Evolutionary conservation across 2,329 filamentous ascomycete species (phyloP).

Genomic region (Cylindrodendrum hubeiense): DNA sequence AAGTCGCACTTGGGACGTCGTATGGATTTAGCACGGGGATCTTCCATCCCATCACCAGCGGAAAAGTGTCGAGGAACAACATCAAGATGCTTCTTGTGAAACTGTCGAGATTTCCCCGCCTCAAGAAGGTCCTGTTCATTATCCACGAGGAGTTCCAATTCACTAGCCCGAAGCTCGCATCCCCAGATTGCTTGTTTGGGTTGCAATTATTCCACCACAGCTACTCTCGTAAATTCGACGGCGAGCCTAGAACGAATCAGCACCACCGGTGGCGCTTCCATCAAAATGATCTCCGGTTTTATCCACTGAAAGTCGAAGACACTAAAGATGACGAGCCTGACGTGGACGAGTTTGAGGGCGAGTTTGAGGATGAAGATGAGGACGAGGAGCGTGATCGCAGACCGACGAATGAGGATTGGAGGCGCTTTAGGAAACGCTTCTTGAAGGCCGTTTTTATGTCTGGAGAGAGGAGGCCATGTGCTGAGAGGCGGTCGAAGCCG

Average conservation of each 20-base stretch:
- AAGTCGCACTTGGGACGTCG: constrained; percentile 36
- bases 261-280: constrained; percentile 24
- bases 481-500: constrained; percentile 12
- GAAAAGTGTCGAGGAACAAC: constrained; percentile 38
- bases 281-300: constrained; percentile 29
- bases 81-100: constrained; percentile 34
- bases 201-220: constrained; percentile 31
- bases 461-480: constrained; percentile 14
- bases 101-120: constrained; percentile 27
- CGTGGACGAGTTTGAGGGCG: constrained; percentile 4
- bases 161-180: constrained; percentile 6
- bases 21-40: constrained; percentile 40
- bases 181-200: too few species aligned
- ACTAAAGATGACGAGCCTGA: constrained; percentile 17
- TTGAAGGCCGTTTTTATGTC: constrained; percentile 30
- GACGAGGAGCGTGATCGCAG: constrained; percentile 32
- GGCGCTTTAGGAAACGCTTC: constrained; percentile 35
- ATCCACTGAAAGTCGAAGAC: constrained; percentile 25
- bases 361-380: constrained; percentile 21
- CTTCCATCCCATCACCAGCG: constrained; percentile 31
- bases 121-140: constrained; percentile 32
- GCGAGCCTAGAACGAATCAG: constrained; percentile 14
- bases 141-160: constrained; percentile 36
- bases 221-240: constrained; percentile 27
- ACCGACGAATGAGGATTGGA: constrained; percentile 38